These are phyloP conservation scores for Tolypocladium ovalisporum DNA, from an alignment of 2,329 filamentous ascomycete species.

Conservation along the genomic window DNA sequence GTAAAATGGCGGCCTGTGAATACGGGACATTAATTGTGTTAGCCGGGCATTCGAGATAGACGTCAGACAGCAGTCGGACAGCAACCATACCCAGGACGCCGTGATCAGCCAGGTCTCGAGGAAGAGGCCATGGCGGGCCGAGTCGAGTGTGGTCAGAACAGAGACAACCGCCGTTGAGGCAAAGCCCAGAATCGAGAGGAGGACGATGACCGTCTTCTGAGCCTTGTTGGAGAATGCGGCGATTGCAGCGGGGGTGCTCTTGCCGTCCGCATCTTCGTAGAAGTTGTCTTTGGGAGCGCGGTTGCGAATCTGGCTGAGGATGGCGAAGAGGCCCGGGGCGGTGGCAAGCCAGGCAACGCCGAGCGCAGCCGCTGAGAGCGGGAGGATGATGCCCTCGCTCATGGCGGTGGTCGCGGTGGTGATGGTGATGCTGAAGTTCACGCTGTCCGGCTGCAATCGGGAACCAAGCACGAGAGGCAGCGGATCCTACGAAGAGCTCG, in stretches of 20 bases:
- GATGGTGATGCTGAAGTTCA: background rate
- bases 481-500: background rate
- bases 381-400: slow-evolving; percentile 8
- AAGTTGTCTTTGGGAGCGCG: slow-evolving; percentile 29
- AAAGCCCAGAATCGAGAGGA: slow-evolving; percentile 43
- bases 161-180: slow-evolving; percentile 45
- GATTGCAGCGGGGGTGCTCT: slow-evolving; percentile 52
- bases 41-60: background rate
- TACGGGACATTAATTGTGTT: background rate
- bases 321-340: slow-evolving; percentile 23
- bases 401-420: background rate
- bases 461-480: background rate
- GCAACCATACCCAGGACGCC: slow-evolving; percentile 48
- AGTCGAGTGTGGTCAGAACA: slow-evolving; percentile 35
- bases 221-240: slow-evolving; percentile 49
- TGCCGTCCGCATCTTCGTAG: slow-evolving; percentile 62
- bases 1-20: slow-evolving; percentile 34
- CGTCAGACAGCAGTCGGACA: background rate
- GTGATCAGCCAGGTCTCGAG: slow-evolving; percentile 50
- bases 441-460: background rate
- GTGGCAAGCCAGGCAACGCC: slow-evolving; percentile 23
- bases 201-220: slow-evolving; percentile 42
- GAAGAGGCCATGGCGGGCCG: slow-evolving; percentile 25
- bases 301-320: slow-evolving; percentile 22
- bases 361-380: slow-evolving; percentile 21